phyloP scores from a whole-genome alignment of 2,329 filamentous ascomycete species.

The Aspergillus clavatus region DNA sequence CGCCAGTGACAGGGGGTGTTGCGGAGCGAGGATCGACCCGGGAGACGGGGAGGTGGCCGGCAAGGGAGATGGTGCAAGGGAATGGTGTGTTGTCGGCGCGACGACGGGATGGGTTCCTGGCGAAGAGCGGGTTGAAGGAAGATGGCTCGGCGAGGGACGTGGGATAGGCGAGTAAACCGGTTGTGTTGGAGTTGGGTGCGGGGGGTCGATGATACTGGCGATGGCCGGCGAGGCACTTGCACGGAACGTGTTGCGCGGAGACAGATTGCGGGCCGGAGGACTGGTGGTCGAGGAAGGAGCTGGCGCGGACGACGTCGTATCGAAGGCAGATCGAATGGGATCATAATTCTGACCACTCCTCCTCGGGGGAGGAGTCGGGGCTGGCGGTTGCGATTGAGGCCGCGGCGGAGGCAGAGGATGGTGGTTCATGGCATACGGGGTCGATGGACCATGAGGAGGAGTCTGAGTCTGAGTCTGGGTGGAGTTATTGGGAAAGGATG shows the following conservation, averaged over 20 bases:
- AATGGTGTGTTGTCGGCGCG: slow-evolving; percentile 19
- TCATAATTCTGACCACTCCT: slow-evolving; percentile 83
- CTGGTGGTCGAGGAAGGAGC: slow-evolving; percentile 41
- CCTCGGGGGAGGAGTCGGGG: slow-evolving; percentile 44
- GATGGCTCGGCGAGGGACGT: slow-evolving; percentile 26
- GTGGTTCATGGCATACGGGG: slow-evolving; percentile 29
- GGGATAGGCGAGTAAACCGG: slow-evolving; percentile 24
- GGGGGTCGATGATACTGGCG: slow-evolving; percentile 78
- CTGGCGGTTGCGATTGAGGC: slow-evolving; percentile 41
- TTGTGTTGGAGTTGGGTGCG: slow-evolving; percentile 35
- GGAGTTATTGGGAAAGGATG: slow-evolving; percentile 30
- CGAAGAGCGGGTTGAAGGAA: slow-evolving; percentile 22
- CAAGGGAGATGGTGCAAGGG: slow-evolving; percentile 21
- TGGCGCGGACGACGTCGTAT: slow-evolving; percentile 34
- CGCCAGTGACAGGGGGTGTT: slow-evolving; percentile 10
- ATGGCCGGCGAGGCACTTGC: slow-evolving; percentile 91
- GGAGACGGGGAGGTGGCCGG: slow-evolving; percentile 20
- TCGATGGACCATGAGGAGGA: slow-evolving; percentile 17
- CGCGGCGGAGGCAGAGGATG: slow-evolving; percentile 42
- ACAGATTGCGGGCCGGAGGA: slow-evolving; percentile 45
- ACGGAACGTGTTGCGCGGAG: slow-evolving; percentile 52
- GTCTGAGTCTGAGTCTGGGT: slow-evolving; percentile 18
- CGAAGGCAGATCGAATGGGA: slow-evolving; percentile 72
- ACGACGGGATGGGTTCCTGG: slow-evolving; percentile 24
- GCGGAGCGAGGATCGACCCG: slow-evolving; percentile 14